Evolutionary conservation across 257 asterid species (phyloP).

Genomic region (Osmanthus fragrans): DNA sequence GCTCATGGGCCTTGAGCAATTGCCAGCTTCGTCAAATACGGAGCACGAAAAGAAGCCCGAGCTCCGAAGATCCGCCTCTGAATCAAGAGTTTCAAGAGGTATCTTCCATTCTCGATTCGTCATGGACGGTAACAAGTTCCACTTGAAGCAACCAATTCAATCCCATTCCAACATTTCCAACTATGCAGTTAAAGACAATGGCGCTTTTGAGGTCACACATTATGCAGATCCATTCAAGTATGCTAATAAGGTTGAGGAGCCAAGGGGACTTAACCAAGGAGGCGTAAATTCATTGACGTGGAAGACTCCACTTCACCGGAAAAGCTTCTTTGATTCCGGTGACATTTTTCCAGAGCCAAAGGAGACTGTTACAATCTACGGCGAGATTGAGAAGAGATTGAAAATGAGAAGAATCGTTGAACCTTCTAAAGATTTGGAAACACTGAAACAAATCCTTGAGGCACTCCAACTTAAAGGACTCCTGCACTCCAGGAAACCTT

Average conservation of each 20-base stretch:
- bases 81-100: constrained; percentile 78
- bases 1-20: constrained; percentile 88
- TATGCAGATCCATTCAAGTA: constrained; percentile 38
- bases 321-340: constrained; percentile 65
- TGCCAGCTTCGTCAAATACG: constrained; percentile 46
- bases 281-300: constrained; percentile 38
- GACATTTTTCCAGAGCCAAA: constrained; percentile 85
- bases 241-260: constrained; percentile 27
- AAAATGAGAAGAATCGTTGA: constrained; percentile 75
- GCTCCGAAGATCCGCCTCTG: constrained; percentile 91
- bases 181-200: constrained; percentile 25
- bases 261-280: constrained; percentile 41
- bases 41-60: constrained; percentile 54
- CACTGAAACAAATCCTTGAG: constrained; percentile 84
- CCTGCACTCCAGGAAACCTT: constrained; percentile 55
- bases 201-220: constrained; percentile 9
- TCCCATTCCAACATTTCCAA: constrained; percentile 26
- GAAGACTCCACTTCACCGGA: constrained; percentile 62
- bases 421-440: constrained; percentile 78
- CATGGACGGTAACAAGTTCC: constrained; percentile 37
- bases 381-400: constrained; percentile 70
- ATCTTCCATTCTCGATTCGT: constrained; percentile 58
- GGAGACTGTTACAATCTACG: constrained; percentile 45
- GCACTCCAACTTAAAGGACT: constrained; percentile 95
- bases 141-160: constrained; percentile 29